Percentiles rank a stretch among this genome's conserved stretches.
These are phyloP conservation scores for Suhomyces canberraensis DNA, from an alignment of 805 yeast genomes.

Conservation along the genomic window DNA sequence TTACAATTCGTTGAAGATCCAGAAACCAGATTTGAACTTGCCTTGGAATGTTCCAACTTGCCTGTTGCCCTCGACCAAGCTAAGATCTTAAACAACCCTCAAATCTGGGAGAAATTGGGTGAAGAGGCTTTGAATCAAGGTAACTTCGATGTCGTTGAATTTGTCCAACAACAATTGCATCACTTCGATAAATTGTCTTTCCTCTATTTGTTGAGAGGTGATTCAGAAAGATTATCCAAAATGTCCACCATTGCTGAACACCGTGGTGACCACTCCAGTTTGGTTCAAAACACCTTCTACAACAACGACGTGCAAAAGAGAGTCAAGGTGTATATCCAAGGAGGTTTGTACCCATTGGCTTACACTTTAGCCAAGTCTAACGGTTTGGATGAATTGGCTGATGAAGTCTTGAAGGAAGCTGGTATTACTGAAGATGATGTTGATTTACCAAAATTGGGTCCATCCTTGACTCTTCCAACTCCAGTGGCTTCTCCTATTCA, in stretches of 20 bases:
- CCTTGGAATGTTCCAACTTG: conserved; percentile 89
- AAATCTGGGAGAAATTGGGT: conserved; percentile 79
- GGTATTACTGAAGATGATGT: conserved; percentile 64
- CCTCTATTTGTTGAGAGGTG: conserved; percentile 83
- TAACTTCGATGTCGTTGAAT: conserved; percentile 77
- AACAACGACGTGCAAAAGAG: conserved; percentile 73
- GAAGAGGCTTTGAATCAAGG: conserved; percentile 89
- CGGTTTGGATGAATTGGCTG: conserved; percentile 75
- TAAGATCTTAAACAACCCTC: conserved; percentile 59
- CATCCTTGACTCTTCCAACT: conserved; percentile 42
- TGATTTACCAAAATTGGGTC: conserved; percentile 54
- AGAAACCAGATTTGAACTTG: conserved; percentile 92
- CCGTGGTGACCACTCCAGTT: conserved; percentile 75
- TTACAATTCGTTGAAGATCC: conserved; percentile 95
- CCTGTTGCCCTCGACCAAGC: conserved; percentile 89
- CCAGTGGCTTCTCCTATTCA: conserved; percentile 45
- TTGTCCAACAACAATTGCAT: conserved; percentile 83
- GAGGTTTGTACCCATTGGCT: conserved; percentile 85
- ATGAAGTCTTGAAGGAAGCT: conserved; percentile 64
- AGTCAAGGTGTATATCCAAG: conserved; percentile 66
- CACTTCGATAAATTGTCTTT: conserved; percentile 87
- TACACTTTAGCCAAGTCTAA: conserved; percentile 88
- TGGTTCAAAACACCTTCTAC: conserved; percentile 80
- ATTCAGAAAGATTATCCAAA: conserved; percentile 64
- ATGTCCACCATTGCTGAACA: conserved; percentile 90